Base-by-base conservation (phyloP, 2,329 filamentous ascomycete species). In the Chaetoscypha palmicola region DNA sequence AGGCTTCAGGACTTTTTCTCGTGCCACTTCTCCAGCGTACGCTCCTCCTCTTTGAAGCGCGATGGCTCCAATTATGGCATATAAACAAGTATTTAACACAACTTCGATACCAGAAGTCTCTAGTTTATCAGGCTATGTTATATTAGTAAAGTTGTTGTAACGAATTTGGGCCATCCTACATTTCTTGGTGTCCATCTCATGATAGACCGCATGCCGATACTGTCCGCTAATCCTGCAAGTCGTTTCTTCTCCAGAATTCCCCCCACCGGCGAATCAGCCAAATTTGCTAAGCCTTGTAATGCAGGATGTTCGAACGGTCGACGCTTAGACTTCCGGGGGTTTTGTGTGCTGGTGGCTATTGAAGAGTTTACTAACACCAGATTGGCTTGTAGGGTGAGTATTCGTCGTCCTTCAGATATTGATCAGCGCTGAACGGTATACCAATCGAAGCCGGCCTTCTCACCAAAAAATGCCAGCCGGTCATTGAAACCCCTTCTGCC, bases 401-500 rank as follows among this genome's bases (percentile, higher is more conserved):
- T 61, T 31, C 78, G 71, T 64, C 79, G 79, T 47, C 81, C 78
- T 81, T 52, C 23, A 38, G 33, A 21, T 12, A 23, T 16, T 16
- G 20, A 31, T 59, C 38, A 62, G 50, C 40, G 50, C 40, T 11
- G 41, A 20, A 41, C 20, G 22, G 10, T 7, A 32, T 20, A 26
- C 2, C 3, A 16, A 20, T 20, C 16, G 12, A 10, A 22, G 11
- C 21, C 17, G 21, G 43, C 17, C 30, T 16, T 60, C 70, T 47
- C 76, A 94, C 88, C 91, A 42, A 94, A 70, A 60, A 86, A 89
- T n/a, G 89, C 86, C 65, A 98, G 70, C 50, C 87, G 79, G 60
- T 96, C 91, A 64, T 98, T 98, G 69, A 91, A 95, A 1, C 91
- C 91, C 71, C 90, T 82, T 60, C 88, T 75, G 41, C 90, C 92